These are phyloP conservation scores for Jatropha multifida DNA, from an alignment of 441 rosid species.

Conservation along the genomic window DNA sequence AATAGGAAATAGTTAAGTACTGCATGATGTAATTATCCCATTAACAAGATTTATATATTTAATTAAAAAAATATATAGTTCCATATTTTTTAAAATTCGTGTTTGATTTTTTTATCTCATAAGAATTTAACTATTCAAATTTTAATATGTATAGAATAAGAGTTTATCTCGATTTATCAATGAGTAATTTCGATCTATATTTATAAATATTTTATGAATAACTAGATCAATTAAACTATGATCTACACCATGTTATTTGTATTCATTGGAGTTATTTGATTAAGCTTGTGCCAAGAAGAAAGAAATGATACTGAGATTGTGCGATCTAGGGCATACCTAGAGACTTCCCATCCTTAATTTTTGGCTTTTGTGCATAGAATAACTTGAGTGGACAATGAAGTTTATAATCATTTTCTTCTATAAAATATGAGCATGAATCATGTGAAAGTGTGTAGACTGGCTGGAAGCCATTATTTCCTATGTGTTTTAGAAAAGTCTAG, in stretches of 20 bases:
- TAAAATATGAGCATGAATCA: slow-evolving; percentile 24
- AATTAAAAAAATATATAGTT: too few relatives aligned
- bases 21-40: slow-evolving; percentile 18
- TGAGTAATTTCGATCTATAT: background rate
- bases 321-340: slow-evolving; percentile 9
- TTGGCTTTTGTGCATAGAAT: slow-evolving; percentile 40
- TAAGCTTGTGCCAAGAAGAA: background rate
- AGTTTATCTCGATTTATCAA: background rate
- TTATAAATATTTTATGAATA: background rate
- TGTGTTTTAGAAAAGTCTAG: slow-evolving; percentile 14
- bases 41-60: background rate
- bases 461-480: slow-evolving; percentile 20
- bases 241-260: background rate
- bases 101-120: too few relatives aligned
- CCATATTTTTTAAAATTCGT: too few relatives aligned
- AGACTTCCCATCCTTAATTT: slow-evolving; percentile 32
- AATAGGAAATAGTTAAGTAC: background rate
- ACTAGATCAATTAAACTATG: background rate
- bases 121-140: too few relatives aligned
- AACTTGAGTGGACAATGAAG: slow-evolving; percentile 18
- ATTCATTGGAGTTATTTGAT: slow-evolving; percentile 13
- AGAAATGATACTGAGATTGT: slow-evolving; percentile 14
- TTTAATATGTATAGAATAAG: background rate
- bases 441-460: slow-evolving; percentile 9
- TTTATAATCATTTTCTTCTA: slow-evolving; percentile 27